Base-by-base conservation (phyloP, 2,329 filamentous ascomycete species). In the Sporothrix pallida region DNA sequence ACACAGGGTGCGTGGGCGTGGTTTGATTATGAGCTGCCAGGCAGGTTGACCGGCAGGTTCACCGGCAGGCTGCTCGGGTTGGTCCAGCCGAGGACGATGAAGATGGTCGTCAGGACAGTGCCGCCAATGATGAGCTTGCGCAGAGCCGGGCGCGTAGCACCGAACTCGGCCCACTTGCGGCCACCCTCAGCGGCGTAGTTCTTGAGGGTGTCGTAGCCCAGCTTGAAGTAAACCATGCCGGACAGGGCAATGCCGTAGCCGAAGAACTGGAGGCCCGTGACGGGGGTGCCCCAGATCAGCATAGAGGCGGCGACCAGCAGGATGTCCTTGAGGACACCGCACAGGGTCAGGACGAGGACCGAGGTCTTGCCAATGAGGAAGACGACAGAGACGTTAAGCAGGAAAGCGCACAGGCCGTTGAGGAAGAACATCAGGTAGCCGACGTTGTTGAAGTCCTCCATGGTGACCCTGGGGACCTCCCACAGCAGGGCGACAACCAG, bases 361-460 rank as follows among this genome's bases (percentile, higher is more conserved):
- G 93, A 95, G 17, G 93, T 95, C 86, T 93, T 95, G 85, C 93
- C 93, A 80, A 96, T 95, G 84, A 96, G 82, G 85, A 95, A 93
- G 60, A 96, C 93, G 56, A 95, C 93, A 1, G 93, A 94, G 72
- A 95, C 91, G 83, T 96, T 96, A 75, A 96, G 87, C 78, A 92
- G 83, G 83, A 96, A 95, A 26, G 93, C 93, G 79, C 93, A 90
- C 71, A 91, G 84, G 74, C 93, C 93, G 82, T 95, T 96, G 74
- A 90, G 83, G 80, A 95, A 85, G 79, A 96, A 90, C 31, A 89
- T 91, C 79, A 89, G 87, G 70, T 92, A 83, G 72, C 93, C 93
- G 72, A 96, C 92, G 75, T 89, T 85, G 84, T 92, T 88, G 75
- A 96, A 86, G 77, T 95, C 91, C 52, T 83, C 86, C 85, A 93